These are phyloP conservation scores for Gyromitra esculenta DNA, from an alignment of 2,329 filamentous ascomycete genomes.

Conservation along the genomic window DNA sequence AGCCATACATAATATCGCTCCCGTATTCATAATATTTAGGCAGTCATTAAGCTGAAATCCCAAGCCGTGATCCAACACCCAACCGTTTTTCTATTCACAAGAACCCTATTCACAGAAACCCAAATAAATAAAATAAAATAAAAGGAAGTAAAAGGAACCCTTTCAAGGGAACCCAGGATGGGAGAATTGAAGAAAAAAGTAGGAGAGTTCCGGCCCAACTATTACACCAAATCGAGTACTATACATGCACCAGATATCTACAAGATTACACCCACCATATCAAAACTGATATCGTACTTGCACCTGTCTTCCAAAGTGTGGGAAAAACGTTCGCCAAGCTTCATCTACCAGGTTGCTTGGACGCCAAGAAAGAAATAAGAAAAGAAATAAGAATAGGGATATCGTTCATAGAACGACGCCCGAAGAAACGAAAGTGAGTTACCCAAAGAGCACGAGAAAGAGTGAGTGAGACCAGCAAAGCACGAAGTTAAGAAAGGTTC, in stretches of 20 bases:
- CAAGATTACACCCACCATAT: slow-evolving; percentile 19
- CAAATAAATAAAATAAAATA: slow-evolving; percentile 27
- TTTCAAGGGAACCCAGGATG: slow-evolving; percentile 8
- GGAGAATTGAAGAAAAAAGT: slow-evolving; percentile 38
- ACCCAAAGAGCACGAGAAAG: slow-evolving; percentile 1
- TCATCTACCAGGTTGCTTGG: slow-evolving; percentile 19
- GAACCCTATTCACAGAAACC: slow-evolving; percentile 48
- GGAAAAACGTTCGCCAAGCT: slow-evolving; percentile 20
- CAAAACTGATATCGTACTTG: slow-evolving; percentile 13
- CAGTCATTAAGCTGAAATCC: slow-evolving; percentile 30
- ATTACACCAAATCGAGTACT: slow-evolving; percentile 45
- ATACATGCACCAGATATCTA: slow-evolving; percentile 44
- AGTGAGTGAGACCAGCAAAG: slow-evolving; percentile 27
- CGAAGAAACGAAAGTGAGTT: slow-evolving; percentile 20
- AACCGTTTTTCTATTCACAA: slow-evolving; percentile 1
- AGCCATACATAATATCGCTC: slow-evolving; percentile 31
- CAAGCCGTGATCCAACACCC: slow-evolving; percentile 21
- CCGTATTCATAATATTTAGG: slow-evolving; percentile 7
- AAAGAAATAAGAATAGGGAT: slow-evolving; percentile 8
- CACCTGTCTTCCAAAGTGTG: slow-evolving; percentile 5
- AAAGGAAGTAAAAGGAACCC: slow-evolving; percentile 20
- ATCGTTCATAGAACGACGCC: slow-evolving; percentile 13
- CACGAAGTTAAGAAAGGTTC: slow-evolving; percentile 8
- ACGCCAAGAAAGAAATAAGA: slow-evolving; percentile 23
- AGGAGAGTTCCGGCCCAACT: slow-evolving; percentile 42